phyloP scores from a whole-genome alignment of 192 early-diverging fungal genomes.

The Coemansia biformis region DNA sequence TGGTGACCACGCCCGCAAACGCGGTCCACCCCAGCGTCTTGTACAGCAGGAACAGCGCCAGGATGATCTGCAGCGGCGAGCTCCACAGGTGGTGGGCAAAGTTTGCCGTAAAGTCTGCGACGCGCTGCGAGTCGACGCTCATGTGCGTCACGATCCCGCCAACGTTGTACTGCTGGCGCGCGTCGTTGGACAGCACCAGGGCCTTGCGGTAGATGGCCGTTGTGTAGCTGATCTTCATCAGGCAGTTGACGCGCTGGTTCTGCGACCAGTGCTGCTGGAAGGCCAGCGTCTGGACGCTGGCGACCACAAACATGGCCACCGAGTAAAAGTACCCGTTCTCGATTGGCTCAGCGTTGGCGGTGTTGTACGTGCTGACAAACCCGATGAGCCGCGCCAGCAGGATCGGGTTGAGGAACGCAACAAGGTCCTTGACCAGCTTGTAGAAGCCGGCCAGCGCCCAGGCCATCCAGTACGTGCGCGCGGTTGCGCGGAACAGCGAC shows the following conservation, averaged over 20 bases:
- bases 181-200: slow-evolving; percentile 72
- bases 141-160: slow-evolving; percentile 75
- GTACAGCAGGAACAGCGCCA: slow-evolving; percentile 78
- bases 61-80: slow-evolving; percentile 73
- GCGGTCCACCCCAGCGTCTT: slow-evolving; percentile 75
- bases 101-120: slow-evolving; percentile 63
- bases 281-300: slow-evolving; percentile 74
- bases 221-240: slow-evolving; percentile 69
- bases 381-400: slow-evolving; percentile 71
- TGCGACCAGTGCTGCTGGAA: slow-evolving; percentile 92
- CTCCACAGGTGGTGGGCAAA: slow-evolving; percentile 80
- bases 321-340: slow-evolving; percentile 80
- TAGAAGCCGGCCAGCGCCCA: slow-evolving; percentile 74
- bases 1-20: slow-evolving; percentile 80
- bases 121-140: slow-evolving; percentile 67
- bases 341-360: slow-evolving; percentile 55
- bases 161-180: slow-evolving; percentile 78
- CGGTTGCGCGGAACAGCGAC: slow-evolving; percentile 63
- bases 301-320: slow-evolving; percentile 73
- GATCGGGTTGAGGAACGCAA: slow-evolving; percentile 81
- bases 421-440: slow-evolving; percentile 74
- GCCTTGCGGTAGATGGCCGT: slow-evolving; percentile 90
- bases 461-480: slow-evolving; percentile 62
- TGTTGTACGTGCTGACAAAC: slow-evolving; percentile 60
- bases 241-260: slow-evolving; percentile 77